Percentiles rank a stretch among this genome's conserved stretches.
These are phyloP conservation scores for Russula griseocarnosa DNA, from an alignment of 768 basidiomycete species.

Conservation along the genomic window DNA sequence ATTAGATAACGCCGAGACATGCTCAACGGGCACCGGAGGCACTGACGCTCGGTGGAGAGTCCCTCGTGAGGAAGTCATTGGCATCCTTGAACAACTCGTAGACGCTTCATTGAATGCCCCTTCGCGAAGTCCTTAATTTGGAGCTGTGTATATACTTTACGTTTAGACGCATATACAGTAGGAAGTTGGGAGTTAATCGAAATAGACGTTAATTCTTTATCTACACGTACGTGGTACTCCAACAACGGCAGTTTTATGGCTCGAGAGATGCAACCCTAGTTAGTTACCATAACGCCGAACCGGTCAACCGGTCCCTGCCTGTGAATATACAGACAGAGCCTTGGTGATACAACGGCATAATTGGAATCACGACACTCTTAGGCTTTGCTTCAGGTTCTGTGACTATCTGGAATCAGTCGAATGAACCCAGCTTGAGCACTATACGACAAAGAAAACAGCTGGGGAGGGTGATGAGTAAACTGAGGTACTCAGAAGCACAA, in stretches of 20 bases:
- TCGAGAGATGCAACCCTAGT: neutral
- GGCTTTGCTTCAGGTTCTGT: neutral
- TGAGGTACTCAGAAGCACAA: no score
- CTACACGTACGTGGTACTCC: neutral
- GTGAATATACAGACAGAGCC: no score
- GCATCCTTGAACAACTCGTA: slow-evolving; percentile 38
- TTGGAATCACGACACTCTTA: neutral
- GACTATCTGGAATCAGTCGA: neutral
- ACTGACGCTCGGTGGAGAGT: slow-evolving; percentile 75
- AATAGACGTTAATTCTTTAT: slow-evolving; percentile 1
- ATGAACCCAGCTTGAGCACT: no score
- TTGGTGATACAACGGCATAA: no score
- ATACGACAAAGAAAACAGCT: no score
- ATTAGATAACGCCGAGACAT: slow-evolving; percentile 64
- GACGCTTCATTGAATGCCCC: slow-evolving; percentile 8
- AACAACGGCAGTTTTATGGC: neutral
- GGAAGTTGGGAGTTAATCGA: neutral
- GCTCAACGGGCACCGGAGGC: slow-evolving; percentile 64
- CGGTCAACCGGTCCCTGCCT: no score
- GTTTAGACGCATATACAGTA: neutral
- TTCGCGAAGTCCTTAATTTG: neutral
- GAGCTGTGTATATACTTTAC: neutral
- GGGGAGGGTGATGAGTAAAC: no score
- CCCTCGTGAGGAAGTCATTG: slow-evolving; percentile 37
- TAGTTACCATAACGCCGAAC: no score